phyloP scores from a whole-genome alignment of 768 basidiomycete species.

The Botryobasidium botryosum region DNA sequence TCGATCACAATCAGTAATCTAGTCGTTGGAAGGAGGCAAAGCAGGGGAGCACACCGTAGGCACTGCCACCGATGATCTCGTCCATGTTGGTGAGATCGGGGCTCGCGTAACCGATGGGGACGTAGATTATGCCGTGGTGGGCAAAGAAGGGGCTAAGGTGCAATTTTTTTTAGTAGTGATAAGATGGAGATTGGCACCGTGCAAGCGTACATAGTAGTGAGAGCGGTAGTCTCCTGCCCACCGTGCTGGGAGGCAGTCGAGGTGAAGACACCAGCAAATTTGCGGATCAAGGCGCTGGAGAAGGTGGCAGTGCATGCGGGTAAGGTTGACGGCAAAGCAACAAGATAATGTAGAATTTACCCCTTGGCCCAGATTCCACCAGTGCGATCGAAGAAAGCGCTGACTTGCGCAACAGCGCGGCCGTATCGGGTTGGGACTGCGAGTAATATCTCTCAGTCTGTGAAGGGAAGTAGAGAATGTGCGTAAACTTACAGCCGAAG shows the following conservation, averaged over 20 bases:
- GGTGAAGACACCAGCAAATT: slow-evolving; percentile 21
- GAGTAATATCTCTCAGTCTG: background rate
- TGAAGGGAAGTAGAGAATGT: too few species aligned
- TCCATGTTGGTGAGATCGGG: slow-evolving; percentile 14
- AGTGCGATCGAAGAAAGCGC: slow-evolving; percentile 23
- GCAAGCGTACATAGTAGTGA: slow-evolving; percentile 20
- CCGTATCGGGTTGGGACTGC: slow-evolving; percentile 20
- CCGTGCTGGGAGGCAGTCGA: slow-evolving; percentile 23
- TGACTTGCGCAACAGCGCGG: slow-evolving; percentile 22
- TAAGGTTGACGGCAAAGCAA: background rate
- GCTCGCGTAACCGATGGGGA: slow-evolving; percentile 20
- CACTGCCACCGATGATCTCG: slow-evolving; percentile 20
- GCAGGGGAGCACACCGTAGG: slow-evolving; percentile 20
- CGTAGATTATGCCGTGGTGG: slow-evolving; percentile 19
- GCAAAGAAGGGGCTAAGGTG: slow-evolving; percentile 22
- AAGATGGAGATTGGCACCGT: too few species aligned
- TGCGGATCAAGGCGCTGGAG: slow-evolving; percentile 21
- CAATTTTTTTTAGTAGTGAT: slow-evolving; percentile 5
- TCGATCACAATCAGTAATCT: background rate
- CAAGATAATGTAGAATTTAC: background rate
- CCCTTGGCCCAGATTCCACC: slow-evolving; percentile 18
- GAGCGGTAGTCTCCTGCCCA: slow-evolving; percentile 23
- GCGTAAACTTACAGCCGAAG: too few species aligned
- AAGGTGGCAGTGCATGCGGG: background rate
- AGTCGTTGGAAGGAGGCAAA: background rate